A percentile compares a stretch with the other conserved stretches of the same genome.
Conservation (phyloP, 768 basidiomycete genomes). For the Suillus placidus region DNA sequence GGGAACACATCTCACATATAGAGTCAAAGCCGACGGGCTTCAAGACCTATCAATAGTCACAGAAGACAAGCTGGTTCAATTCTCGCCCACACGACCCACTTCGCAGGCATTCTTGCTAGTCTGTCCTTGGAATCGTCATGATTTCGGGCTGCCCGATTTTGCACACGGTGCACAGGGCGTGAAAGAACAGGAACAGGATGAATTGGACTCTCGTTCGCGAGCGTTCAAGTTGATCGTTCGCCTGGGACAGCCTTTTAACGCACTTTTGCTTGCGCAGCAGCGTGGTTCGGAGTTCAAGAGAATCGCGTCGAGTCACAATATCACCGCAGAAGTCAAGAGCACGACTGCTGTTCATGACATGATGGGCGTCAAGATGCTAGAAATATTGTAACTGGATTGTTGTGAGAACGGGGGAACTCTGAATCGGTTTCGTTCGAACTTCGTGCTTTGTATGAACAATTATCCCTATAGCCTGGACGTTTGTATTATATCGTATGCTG, state of each 20-base stretch:
- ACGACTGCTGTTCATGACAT: conserved; percentile 1
- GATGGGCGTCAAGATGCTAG: neutral
- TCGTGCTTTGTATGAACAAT: too few species aligned
- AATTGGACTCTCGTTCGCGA: neutral
- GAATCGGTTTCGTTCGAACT: too few species aligned
- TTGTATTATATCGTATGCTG: neutral
- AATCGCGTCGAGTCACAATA: neutral
- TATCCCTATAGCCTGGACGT: neutral
- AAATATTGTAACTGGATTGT: neutral
- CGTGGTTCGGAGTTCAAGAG: neutral
- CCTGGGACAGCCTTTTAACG: neutral
- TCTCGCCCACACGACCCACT: neutral
- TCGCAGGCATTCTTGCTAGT: neutral
- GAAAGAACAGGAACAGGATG: neutral
- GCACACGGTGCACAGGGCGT: neutral
- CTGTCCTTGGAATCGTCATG: neutral
- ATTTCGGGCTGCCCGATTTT: neutral
- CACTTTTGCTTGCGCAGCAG: neutral
- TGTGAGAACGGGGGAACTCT: too few species aligned
- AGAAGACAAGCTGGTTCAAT: neutral
- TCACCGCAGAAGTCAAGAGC: neutral
- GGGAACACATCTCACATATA: neutral
- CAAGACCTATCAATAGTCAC: neutral
- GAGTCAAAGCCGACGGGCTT: neutral
- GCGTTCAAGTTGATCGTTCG: neutral